Conservation (phyloP, 177 flowering plant species). For the Telopea speciosissima region DNA sequence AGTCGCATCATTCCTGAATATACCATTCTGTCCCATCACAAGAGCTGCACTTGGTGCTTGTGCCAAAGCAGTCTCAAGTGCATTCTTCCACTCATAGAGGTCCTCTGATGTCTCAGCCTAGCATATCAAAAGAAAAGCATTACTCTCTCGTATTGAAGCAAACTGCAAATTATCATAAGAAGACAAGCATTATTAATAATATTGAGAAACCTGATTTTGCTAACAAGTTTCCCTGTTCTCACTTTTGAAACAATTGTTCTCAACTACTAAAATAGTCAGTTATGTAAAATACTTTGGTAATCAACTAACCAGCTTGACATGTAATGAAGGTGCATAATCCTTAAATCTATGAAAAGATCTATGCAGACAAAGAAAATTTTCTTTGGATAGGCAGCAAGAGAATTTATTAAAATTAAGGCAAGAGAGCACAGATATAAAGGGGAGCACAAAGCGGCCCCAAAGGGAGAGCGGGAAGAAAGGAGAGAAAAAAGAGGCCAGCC, state of each 20-base stretch:
- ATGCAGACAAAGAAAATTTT: no score
- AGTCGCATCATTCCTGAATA: constrained; percentile 56
- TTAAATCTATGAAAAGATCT: no score
- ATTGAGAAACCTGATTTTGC: not conserved
- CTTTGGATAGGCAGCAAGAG: no score
- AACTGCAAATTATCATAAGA: constrained; percentile 3
- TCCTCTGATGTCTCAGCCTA: constrained; percentile 97
- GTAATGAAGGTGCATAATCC: no score
- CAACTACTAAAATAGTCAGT: no score
- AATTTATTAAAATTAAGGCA: no score
- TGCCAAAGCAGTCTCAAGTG: constrained; percentile 84
- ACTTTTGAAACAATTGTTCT: not conserved
- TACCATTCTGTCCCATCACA: constrained; percentile 72
- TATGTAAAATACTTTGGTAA: no score
- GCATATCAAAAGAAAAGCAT: constrained; percentile 12
- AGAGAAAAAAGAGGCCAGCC: no score
- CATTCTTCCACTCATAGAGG: constrained; percentile 83
- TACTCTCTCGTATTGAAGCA: not conserved
- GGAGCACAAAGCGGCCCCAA: no score
- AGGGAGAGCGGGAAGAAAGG: no score
- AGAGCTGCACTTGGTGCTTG: constrained; percentile 78
- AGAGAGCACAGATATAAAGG: no score
- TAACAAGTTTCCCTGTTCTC: not conserved
- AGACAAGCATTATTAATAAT: not conserved
- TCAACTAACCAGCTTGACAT: no score